Evolutionary conservation across 768 basidiomycete genomes (phyloP).

Genomic region (Tubosaeta sp.): DNA sequence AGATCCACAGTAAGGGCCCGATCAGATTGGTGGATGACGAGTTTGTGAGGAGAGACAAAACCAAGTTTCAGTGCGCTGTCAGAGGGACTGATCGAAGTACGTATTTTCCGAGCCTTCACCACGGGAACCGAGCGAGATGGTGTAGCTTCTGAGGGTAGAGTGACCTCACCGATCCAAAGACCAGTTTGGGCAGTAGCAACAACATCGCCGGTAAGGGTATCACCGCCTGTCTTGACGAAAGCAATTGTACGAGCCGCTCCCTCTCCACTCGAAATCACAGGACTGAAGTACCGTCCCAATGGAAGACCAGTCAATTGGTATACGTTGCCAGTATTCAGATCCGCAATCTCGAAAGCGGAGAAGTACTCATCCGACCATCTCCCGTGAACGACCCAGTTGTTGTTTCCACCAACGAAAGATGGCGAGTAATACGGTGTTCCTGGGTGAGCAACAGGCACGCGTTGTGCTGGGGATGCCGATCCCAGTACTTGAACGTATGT

Average conservation of each 20-base stretch:
- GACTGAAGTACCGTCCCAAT: constrained; percentile 60
- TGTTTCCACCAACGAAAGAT: constrained; percentile 42
- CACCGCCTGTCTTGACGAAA: constrained; percentile 61
- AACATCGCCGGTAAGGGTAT: constrained; percentile 55
- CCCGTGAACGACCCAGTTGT: constrained; percentile 53
- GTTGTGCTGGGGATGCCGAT: constrained; percentile 32
- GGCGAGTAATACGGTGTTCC: constrained; percentile 62
- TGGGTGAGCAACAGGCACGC: constrained; percentile 45
- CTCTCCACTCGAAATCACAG: constrained; percentile 45
- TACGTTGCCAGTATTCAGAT: constrained; percentile 40
- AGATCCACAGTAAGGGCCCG: constrained; percentile 52
- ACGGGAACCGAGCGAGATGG: constrained; percentile 34
- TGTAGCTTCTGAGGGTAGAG: constrained; percentile 36
- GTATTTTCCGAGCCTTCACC: constrained; percentile 46
- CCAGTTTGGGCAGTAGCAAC: constrained; percentile 62
- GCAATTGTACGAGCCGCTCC: constrained; percentile 47
- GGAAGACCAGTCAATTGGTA: constrained; percentile 56
- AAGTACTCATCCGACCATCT: constrained; percentile 66
- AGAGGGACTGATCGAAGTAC: constrained; percentile 43
- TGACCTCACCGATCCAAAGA: constrained; percentile 60
- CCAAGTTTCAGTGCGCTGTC: constrained; percentile 45
- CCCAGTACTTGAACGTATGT: constrained; percentile 25
- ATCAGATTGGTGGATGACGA: constrained; percentile 57
- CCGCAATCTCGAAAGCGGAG: constrained; percentile 61
- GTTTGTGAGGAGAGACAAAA: constrained; percentile 53